phyloP scores from a whole-genome alignment of 805 yeast species.

The Spathaspora hagerdaliae region DNA sequence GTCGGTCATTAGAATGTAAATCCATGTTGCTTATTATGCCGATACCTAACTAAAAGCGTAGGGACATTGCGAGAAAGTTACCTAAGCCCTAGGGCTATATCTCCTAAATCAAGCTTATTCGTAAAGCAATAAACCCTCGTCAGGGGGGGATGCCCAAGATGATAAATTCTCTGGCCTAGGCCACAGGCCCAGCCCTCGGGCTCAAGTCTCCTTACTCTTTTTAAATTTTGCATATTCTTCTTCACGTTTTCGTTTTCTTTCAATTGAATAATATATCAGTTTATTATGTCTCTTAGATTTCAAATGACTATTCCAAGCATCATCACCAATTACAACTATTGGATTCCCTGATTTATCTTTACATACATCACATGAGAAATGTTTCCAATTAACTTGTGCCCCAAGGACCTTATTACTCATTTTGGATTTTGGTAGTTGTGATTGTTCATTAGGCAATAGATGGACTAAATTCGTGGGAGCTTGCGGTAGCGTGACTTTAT shows the following conservation, averaged over 20 bases:
- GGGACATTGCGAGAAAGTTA: too few species aligned
- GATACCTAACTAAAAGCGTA: too few species aligned
- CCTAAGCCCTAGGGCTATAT: too few species aligned
- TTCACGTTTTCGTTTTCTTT: constrained; percentile 36
- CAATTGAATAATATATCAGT: constrained; percentile 42
- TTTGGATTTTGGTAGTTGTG: background rate
- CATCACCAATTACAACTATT: constrained; percentile 67
- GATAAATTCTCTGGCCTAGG: too few species aligned
- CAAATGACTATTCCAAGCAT: constrained; percentile 66
- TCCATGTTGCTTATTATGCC: too few species aligned
- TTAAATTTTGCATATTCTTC: background rate
- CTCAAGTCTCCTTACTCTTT: background rate
- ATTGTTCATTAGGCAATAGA: constrained; percentile 17
- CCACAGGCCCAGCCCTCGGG: too few species aligned
- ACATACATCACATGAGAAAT: constrained; percentile 66
- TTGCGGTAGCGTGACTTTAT: constrained; percentile 18
- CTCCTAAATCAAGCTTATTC: too few species aligned
- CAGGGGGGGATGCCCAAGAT: too few species aligned
- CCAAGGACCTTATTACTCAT: constrained; percentile 37
- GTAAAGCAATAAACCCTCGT: too few species aligned
- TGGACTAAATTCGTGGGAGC: constrained; percentile 22
- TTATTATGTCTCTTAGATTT: constrained; percentile 64
- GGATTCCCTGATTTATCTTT: constrained; percentile 49
- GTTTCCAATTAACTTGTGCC: constrained; percentile 53
- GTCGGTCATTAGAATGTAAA: too few species aligned